phyloP scores from a whole-genome alignment of 1,284 basidiomycete genomes.

The Cutaneotrichosporon sp. region DNA sequence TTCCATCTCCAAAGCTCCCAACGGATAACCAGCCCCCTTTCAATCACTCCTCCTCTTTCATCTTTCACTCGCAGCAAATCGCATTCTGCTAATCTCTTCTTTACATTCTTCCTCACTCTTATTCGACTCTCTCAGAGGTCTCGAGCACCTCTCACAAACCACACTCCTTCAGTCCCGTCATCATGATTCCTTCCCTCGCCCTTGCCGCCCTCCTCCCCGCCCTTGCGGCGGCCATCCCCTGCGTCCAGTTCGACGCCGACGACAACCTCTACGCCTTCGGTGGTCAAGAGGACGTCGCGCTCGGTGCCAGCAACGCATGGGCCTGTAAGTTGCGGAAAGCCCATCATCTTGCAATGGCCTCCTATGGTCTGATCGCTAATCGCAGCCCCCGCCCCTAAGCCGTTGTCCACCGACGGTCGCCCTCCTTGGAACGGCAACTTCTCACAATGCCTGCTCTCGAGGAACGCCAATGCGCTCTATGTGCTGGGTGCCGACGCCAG shows the following conservation, averaged over 20 bases:
- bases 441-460: constrained; percentile 51
- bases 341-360: not conserved
- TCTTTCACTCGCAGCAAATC: not conserved
- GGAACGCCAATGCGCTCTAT: constrained; percentile 63
- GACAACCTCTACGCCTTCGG: constrained; percentile 54
- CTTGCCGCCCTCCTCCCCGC: constrained; percentile 33
- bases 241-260: constrained; percentile 50
- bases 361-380: constrained; percentile 2
- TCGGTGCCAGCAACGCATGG: constrained; percentile 46
- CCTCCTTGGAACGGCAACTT: constrained; percentile 52
- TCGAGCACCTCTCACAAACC: not conserved
- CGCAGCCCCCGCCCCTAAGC: constrained; percentile 38
- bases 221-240: constrained; percentile 42
- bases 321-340: constrained; percentile 39
- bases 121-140: not conserved
- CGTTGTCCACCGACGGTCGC: constrained; percentile 43
- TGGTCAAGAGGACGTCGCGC: constrained; percentile 48
- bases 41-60: not conserved
- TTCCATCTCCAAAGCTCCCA: no score
- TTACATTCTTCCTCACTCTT: not conserved
- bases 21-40: no score
- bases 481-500: constrained; percentile 70
- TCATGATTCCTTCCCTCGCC: constrained; percentile 27
- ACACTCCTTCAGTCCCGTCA: not conserved
- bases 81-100: not conserved